phyloP scores from a whole-genome alignment of 1,139 yeast species.

The Taphrina wiesneri region DNA sequence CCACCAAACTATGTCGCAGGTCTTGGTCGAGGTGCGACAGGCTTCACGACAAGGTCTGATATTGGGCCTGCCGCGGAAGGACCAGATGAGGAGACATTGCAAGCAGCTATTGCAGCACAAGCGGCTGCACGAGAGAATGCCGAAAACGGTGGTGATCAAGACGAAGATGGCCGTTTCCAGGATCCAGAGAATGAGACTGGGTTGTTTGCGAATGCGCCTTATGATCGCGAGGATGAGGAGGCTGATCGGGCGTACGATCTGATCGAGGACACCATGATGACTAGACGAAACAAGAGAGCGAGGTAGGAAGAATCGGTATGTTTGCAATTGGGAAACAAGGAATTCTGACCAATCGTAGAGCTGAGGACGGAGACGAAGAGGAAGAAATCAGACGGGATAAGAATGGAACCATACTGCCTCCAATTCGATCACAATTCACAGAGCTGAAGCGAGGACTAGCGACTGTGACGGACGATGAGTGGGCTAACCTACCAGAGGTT shows the following conservation, averaged over 20 bases:
- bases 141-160: constrained; percentile 44
- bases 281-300: constrained; percentile 47
- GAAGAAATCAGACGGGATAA: constrained; percentile 39
- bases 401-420: constrained; percentile 42
- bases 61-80: constrained; percentile 56
- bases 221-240: constrained; percentile 64
- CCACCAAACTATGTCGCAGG: constrained; percentile 94
- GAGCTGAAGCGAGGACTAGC: constrained; percentile 66
- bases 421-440: constrained; percentile 51
- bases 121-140: constrained; percentile 47
- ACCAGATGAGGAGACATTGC: constrained; percentile 48
- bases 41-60: constrained; percentile 83
- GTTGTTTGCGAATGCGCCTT: constrained; percentile 43
- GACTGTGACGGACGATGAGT: constrained; percentile 64
- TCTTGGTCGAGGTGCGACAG: constrained; percentile 91
- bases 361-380: constrained; percentile 10
- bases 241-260: constrained; percentile 70
- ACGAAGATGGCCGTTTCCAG: constrained; percentile 44
- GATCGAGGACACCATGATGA: constrained; percentile 60
- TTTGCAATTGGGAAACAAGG: background rate
- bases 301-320: constrained; percentile 12
- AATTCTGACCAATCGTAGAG: constrained; percentile 23
- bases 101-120: constrained; percentile 45
- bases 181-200: constrained; percentile 50
- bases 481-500: constrained; percentile 84